Evolutionary conservation across 1,284 basidiomycete species (phyloP), one percentile per base, ranked within the genome.

Genomic region (Ganoderma sinense): DNA sequence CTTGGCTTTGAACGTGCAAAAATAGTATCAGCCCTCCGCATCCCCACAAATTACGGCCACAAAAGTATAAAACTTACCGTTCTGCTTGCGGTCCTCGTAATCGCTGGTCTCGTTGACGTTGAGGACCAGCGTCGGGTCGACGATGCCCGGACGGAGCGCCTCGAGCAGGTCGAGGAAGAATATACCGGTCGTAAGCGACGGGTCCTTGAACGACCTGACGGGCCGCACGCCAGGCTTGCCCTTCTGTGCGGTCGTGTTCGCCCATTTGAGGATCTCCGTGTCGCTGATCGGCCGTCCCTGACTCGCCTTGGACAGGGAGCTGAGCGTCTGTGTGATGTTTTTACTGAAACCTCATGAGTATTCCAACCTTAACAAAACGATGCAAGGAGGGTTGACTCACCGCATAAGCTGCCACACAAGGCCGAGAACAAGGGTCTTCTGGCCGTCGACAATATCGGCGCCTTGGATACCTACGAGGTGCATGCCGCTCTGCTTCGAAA

Each of bases 351-450:
- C 4, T 23, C 36, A 18, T 61, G n/a, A 61, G 59, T 23, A 39
- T n/a, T 20, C 2, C n/a, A 6, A 18, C 62, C 31, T 62, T 36
- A 33, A 65, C 39, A 51, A 39, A 10, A 7, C 6, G 29, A 18
- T 4, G 10, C 23, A 5, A 51, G 23, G 14, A 4, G 5, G 11
- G 7, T 11, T n/a, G 5, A 23, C 88, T 60, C 73, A 93, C 92
- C 94, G 85, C 97, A 99, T 99, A 70, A 99, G 85, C 80, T 99
- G 97, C 97, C 97, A 99, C 0, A 99, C 97, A 33, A 99, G 88
- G 33, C 97, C 98, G 29, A 99, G 89, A 3, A 98, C 96, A 62
- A 99, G 87, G 13, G 97, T 99, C 82, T 91, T 93, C 63, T 87
- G 88, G 31, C 93, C 97, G 78, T 99, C 97, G 66, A 97, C 96